These are phyloP conservation scores for Starmera pachycereana DNA, from an alignment of 805 yeast species.

Conservation along the genomic window DNA sequence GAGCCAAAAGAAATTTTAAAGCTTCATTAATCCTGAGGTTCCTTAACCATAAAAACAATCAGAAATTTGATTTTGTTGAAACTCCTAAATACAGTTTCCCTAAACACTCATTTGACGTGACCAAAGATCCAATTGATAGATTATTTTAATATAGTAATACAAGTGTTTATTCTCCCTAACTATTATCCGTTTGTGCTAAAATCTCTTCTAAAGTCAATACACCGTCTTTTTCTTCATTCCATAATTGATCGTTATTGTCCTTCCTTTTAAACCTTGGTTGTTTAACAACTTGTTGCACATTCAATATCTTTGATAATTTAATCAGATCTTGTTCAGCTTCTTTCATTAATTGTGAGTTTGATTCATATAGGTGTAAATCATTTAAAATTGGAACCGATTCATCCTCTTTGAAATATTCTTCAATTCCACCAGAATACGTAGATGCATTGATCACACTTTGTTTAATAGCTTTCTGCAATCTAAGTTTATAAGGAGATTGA, in stretches of 20 bases:
- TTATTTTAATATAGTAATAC: neutral
- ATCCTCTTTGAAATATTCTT: conserved; percentile 7
- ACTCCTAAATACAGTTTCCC: neutral
- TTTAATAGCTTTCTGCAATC: conserved; percentile 9
- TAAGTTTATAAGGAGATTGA: conserved; percentile 15
- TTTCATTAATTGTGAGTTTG: conserved; percentile 5
- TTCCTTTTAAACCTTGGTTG: neutral
- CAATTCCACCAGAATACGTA: conserved; percentile 1
- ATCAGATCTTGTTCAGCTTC: conserved; percentile 8
- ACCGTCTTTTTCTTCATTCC: neutral
- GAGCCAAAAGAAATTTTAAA: conserved; percentile 3
- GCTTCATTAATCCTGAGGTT: neutral
- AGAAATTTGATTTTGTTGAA: neutral
- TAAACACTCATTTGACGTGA: neutral
- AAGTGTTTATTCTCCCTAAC: too few relatives aligned
- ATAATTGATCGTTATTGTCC: neutral
- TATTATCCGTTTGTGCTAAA: too few relatives aligned
- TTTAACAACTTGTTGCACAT: conserved; percentile 7
- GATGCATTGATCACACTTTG: conserved; percentile 7
- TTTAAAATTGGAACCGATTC: conserved; percentile 19
- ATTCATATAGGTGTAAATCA: conserved; percentile 8
- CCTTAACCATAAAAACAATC: conserved; percentile 3
- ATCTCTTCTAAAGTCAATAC: neutral
- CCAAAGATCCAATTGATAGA: conserved; percentile 1
- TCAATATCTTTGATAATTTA: conserved; percentile 7